Base-by-base conservation (phyloP, 768 basidiomycete species). In the Agrocybe chaxingu region DNA sequence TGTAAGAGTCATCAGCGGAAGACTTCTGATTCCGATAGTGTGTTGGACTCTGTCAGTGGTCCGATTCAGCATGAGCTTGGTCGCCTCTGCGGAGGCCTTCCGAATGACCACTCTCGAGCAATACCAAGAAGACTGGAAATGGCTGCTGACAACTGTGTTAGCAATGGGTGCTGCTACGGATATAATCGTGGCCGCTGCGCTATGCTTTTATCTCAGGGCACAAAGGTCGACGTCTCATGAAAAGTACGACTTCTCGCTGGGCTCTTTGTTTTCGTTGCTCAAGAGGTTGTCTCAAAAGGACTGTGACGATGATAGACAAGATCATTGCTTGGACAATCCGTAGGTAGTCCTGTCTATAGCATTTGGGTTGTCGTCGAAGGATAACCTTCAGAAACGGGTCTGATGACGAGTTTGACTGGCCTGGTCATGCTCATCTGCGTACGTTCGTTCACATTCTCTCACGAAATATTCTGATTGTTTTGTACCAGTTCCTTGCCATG, bases 121-220 rank as follows among this genome's bases (percentile, higher is more conserved):
- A 6, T 60, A 58, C 36, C 46, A 47, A 7, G 31, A 39, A 1
- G 37, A 47, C 10, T 56, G 42, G 51, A 44, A 47, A 3, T 64
- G 63, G 63, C 39, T 64, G 6, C 39, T 64, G 7, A 55, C 51
- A 5, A 34, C 55, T n/a, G 53, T 61, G 8, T 37, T 66, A 2
- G 45, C 48, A 13, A 31, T 61, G 11, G 61, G 61, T 8, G 60
- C 56, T 8, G 39, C 37, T 5, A 54, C 51, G 3, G 63, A 63
- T 36, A 34, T 54, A 5, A 48, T 60, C 1, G 19, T 65, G 6
- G 58, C 59, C n/a, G 42, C 19, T 4, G 34, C 54, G 1, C 45
- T 60, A 30, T 63, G 62, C 34, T 65, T 52, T 49, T 57, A 58
- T 41, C 43, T 65, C 31, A 52, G 47, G 24, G 24, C 24, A 24